These are phyloP conservation scores for Kurtzmaniella fragi DNA, from an alignment of 805 yeast genomes.

Conservation along the genomic window DNA sequence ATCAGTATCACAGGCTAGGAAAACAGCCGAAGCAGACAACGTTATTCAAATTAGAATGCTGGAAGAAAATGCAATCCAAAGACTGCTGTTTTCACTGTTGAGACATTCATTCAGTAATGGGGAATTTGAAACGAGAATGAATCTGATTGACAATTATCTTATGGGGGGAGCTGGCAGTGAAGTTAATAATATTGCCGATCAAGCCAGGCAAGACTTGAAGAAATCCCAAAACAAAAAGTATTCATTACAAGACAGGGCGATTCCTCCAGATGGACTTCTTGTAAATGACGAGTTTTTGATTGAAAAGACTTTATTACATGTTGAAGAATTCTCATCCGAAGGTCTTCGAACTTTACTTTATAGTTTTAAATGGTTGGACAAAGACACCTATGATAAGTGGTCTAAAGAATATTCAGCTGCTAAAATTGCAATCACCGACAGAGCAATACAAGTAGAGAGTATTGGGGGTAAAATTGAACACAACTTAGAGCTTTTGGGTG, in stretches of 20 bases:
- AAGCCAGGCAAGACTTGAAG: slow-evolving; percentile 56
- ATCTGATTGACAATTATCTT: slow-evolving; percentile 48
- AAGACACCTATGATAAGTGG: slow-evolving; percentile 63
- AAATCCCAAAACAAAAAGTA: slow-evolving; percentile 55
- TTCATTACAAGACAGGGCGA: slow-evolving; percentile 16
- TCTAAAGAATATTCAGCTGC: slow-evolving; percentile 64
- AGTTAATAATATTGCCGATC: slow-evolving; percentile 46
- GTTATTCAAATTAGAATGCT: slow-evolving; percentile 55
- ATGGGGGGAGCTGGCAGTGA: slow-evolving; percentile 45
- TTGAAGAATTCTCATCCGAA: slow-evolving; percentile 92
- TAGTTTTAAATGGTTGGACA: slow-evolving; percentile 67
- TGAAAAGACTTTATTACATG: slow-evolving; percentile 81
- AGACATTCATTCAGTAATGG: too few relatives aligned
- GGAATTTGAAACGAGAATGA: slow-evolving; percentile 13
- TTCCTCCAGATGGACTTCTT: slow-evolving; percentile 49
- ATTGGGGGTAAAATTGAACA: slow-evolving; percentile 72
- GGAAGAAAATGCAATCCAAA: slow-evolving; percentile 18
- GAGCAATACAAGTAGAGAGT: slow-evolving; percentile 61
- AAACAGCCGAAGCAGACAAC: slow-evolving; percentile 70
- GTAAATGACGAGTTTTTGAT: slow-evolving; percentile 70
- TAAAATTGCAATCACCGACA: slow-evolving; percentile 63
- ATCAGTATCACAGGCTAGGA: slow-evolving; percentile 54
- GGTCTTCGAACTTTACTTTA: slow-evolving; percentile 89
- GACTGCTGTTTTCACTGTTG: too few relatives aligned
- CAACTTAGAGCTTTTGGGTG: slow-evolving; percentile 72